These are phyloP conservation scores for Fraxinus sp. DNA, from an alignment of 305 asterid species.

Conservation along the genomic window DNA sequence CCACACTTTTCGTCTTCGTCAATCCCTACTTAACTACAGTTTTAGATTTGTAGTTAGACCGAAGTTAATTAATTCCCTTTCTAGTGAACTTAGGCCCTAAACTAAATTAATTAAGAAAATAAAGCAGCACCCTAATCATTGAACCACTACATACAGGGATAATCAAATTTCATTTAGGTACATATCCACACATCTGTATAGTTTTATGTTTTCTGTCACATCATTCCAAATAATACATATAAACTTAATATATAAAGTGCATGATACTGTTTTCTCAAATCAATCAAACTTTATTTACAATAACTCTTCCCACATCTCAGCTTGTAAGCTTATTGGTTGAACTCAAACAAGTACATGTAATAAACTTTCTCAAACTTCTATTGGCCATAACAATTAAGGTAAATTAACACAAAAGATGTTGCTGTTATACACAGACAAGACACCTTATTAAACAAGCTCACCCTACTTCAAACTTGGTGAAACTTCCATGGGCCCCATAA, in stretches of 20 bases:
- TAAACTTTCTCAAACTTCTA: background rate
- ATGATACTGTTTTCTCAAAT: background rate
- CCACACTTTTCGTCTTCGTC: background rate
- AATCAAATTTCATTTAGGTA: background rate
- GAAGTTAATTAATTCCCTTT: background rate
- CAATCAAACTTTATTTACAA: background rate
- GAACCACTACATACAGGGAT: background rate
- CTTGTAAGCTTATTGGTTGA: background rate
- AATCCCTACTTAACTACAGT: background rate
- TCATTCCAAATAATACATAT: background rate
- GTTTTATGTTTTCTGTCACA: background rate
- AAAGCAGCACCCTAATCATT: background rate
- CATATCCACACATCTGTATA: background rate
- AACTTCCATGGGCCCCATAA: background rate
- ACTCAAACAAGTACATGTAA: background rate
- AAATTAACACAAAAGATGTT: background rate
- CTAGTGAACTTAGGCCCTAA: background rate
- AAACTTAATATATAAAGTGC: background rate
- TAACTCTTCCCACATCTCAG: background rate
- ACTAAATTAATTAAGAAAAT: background rate
- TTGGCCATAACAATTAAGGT: background rate
- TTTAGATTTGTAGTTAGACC: background rate
- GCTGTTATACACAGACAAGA: background rate
- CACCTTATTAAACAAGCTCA: background rate
- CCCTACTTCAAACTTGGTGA: background rate